A percentile compares a stretch with the other conserved stretches of the same genome.
phyloP scores from a whole-genome alignment of 1,139 yeast genomes.

The Dujonia santamariae region DNA sequence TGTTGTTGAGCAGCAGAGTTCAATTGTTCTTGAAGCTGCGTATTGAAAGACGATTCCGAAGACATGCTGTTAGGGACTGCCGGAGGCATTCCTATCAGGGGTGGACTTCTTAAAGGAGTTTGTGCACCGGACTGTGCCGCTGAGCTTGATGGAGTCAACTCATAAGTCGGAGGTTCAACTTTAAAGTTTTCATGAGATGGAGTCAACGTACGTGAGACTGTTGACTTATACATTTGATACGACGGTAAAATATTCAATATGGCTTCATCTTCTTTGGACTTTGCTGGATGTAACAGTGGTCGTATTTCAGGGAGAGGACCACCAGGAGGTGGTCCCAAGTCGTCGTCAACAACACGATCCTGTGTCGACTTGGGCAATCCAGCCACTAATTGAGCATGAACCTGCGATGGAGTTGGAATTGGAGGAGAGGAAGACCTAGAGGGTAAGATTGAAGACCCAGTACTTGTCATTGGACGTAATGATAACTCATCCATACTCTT shows the following conservation, averaged over 20 bases:
- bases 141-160: constrained; percentile 32
- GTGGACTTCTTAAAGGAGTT: constrained; percentile 5
- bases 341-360: no score
- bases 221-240: constrained; percentile 45
- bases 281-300: no score
- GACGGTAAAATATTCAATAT: constrained; percentile 44
- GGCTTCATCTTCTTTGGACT: constrained; percentile 20
- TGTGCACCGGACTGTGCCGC: constrained; percentile 6
- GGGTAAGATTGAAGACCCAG: no score
- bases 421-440: no score
- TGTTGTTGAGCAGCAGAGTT: constrained; percentile 1
- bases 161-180: constrained; percentile 44
- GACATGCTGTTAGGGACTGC: constrained; percentile 6
- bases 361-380: no score
- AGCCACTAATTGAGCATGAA: no score
- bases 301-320: no score
- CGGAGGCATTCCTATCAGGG: no score
- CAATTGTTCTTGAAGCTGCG: constrained; percentile 1
- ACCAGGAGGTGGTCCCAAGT: no score
- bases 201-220: constrained; percentile 37
- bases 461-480: no score
- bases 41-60: neutral
- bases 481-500: no score
- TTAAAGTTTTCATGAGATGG: constrained; percentile 40
- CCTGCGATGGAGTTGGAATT: no score